Base-by-base conservation (phyloP, 1,139 yeast species). In the Pichia sp. region DNA sequence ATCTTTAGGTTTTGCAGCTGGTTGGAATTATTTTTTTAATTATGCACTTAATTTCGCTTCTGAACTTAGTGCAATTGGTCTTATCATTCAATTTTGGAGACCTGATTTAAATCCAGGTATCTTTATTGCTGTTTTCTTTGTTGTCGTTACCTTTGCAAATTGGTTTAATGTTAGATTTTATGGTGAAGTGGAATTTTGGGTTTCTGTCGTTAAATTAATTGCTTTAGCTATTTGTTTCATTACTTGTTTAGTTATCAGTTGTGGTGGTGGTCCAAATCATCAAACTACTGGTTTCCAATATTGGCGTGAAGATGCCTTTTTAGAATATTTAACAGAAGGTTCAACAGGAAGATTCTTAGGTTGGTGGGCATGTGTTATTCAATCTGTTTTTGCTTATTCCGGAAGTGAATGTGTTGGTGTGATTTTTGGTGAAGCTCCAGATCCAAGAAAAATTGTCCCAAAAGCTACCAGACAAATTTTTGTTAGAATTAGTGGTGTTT, bases 331-430 rank as follows among this genome's bases (percentile, higher is more conserved):
- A n/a, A n/a, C n/a, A n/a, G n/a, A n/a, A n/a, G n/a, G n/a, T n/a
- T n/a, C n/a, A n/a, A 72, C 68, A 46, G 66, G 58, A 74, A 75
- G 68, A 45, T 85, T 75, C 69, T 86, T 87, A 59, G 96, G 96
- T 51, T 78, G 86, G 23, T 76, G 87, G 55, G 68, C 85, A n/a
- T 83, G 83, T 25, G 83, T 88, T 55, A 87, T 88, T 38, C 76
- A 81, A 25, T 93, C 95, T 22, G 93, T 95, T 6, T 88, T 86
- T 63, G 78, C 95, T 5, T 82, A 84, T 55, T 88, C 89, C 41
- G 93, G 93, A 54, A 76, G 83, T 40, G 95, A 85, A 63, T 70
- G 83, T 56, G 82, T 82, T 44, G 93, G 93, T 41, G 68, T 87
- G 50, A 88, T 94, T 16, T 88, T 94, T 28, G 87, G 93, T 16